Percentiles rank a stretch among this genome's conserved stretches.
Evolutionary conservation across 2,329 filamentous ascomycete species (phyloP).

Genomic region (Gnomoniopsis smithogilvyi): DNA sequence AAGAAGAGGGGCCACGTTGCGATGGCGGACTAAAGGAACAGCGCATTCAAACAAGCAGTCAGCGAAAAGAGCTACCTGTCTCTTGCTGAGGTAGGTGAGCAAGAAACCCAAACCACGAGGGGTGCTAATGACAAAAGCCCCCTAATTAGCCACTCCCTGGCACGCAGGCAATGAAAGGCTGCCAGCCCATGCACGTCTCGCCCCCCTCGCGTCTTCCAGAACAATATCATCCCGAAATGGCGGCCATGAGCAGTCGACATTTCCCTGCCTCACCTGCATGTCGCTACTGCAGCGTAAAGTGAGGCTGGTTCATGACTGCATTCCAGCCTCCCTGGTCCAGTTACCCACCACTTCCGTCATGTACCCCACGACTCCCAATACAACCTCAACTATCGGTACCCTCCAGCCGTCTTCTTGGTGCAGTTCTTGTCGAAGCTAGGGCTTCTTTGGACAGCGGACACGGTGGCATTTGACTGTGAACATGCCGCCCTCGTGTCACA

Average conservation of each 20-base stretch:
- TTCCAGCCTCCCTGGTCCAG: constrained; percentile 16
- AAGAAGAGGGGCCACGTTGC: constrained; percentile 16
- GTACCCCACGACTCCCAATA: constrained; percentile 14
- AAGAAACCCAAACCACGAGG: background rate
- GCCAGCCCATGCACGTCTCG: background rate
- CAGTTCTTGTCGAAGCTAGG: background rate
- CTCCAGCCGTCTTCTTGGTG: background rate
- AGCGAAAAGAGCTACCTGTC: background rate
- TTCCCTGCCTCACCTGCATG: constrained; percentile 16
- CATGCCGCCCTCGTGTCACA: background rate
- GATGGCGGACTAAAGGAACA: background rate
- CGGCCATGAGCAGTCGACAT: background rate
- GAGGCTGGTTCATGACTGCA: constrained; percentile 20
- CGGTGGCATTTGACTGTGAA: background rate
- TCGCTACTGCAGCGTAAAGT: constrained; percentile 20
- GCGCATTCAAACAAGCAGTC: background rate
- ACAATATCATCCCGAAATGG: constrained; percentile 15
- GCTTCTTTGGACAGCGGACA: background rate
- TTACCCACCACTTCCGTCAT: constrained; percentile 3
- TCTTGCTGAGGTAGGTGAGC: too few relatives aligned
- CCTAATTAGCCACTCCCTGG: constrained; percentile 10
- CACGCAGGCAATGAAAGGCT: background rate
- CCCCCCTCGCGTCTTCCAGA: constrained; percentile 1
- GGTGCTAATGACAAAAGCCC: background rate
- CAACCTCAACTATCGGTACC: constrained; percentile 2